These are phyloP conservation scores for Piedraia hortae DNA, from an alignment of 2,329 filamentous ascomycete species.

Conservation along the genomic window DNA sequence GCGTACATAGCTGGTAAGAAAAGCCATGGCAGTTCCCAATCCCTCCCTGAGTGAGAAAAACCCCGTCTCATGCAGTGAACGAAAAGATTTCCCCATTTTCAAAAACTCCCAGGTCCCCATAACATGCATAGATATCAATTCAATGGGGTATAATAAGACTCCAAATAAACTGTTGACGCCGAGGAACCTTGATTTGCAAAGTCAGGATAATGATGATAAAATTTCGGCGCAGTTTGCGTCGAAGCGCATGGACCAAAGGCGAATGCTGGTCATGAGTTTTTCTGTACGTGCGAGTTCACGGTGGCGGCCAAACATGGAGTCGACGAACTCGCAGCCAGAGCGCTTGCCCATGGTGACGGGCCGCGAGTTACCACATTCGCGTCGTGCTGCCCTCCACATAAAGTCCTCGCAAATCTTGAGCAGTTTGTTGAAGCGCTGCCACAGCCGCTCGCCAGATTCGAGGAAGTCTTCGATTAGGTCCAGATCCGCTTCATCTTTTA, in stretches of 20 bases:
- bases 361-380: slow-evolving; percentile 28
- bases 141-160: no score
- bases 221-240: slow-evolving; percentile 91
- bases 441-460: slow-evolving; percentile 62
- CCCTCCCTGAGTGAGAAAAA: no score
- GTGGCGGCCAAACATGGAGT: slow-evolving; percentile 81
- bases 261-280: slow-evolving; percentile 69
- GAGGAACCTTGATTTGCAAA: no score
- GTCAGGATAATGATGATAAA: no score
- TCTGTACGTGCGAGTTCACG: slow-evolving; percentile 73
- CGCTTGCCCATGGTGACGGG: slow-evolving; percentile 62
- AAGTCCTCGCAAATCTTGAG: slow-evolving; percentile 79
- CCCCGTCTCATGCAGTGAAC: no score
- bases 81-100: no score
- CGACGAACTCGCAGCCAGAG: slow-evolving; percentile 81
- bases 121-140: no score
- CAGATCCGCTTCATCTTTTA: slow-evolving; percentile 43
- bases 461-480: slow-evolving; percentile 80
- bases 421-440: slow-evolving; percentile 56
- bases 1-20: no score
- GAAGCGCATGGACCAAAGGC: slow-evolving; percentile 78
- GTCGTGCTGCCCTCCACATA: slow-evolving; percentile 77
- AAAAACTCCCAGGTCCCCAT: no score
- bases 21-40: no score
- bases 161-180: no score